Evolutionary conservation across 768 basidiomycete species (phyloP).

Genomic region (Auriscalpium orientale): DNA sequence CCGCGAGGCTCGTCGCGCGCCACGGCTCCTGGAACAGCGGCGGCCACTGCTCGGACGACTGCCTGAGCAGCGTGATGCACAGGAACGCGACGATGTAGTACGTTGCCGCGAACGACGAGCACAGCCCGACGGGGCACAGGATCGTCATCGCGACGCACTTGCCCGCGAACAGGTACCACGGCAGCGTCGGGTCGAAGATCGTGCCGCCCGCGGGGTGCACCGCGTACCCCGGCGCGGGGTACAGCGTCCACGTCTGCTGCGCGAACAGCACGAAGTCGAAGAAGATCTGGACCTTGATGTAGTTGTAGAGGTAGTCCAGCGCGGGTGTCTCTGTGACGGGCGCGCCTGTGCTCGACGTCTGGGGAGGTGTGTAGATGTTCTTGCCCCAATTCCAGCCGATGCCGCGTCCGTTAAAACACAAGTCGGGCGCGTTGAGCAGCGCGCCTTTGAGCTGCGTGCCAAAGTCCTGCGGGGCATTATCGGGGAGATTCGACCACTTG

Average conservation of each 20-base stretch:
- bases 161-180: conserved; percentile 26
- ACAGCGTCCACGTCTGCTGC: conserved; percentile 17
- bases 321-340: conserved; percentile 26
- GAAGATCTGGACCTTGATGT: conserved; percentile 38
- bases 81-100: conserved; percentile 8
- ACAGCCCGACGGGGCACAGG: conserved; percentile 8
- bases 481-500: conserved; percentile 7
- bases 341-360: conserved; percentile 38
- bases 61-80: conserved; percentile 4
- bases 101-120: conserved; percentile 6
- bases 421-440: conserved; percentile 37
- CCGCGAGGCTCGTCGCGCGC: conserved; percentile 46
- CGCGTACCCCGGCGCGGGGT: conserved; percentile 26
- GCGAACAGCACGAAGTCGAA: conserved; percentile 29
- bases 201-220: conserved; percentile 24
- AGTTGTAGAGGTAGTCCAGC: conserved; percentile 28
- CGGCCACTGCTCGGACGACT: conserved; percentile 44
- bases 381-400: conserved; percentile 55
- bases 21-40: conserved; percentile 55
- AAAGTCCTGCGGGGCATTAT: not conserved
- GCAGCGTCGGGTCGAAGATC: conserved; percentile 30
- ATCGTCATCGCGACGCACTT: conserved; percentile 15
- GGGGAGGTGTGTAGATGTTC: conserved; percentile 21
- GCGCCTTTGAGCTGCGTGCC: conserved; percentile 3
- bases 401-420: conserved; percentile 46